Evolutionary conservation across 2,329 filamentous ascomycete species (phyloP).

Genomic region (Stachybotrys chlorohalonatus): DNA sequence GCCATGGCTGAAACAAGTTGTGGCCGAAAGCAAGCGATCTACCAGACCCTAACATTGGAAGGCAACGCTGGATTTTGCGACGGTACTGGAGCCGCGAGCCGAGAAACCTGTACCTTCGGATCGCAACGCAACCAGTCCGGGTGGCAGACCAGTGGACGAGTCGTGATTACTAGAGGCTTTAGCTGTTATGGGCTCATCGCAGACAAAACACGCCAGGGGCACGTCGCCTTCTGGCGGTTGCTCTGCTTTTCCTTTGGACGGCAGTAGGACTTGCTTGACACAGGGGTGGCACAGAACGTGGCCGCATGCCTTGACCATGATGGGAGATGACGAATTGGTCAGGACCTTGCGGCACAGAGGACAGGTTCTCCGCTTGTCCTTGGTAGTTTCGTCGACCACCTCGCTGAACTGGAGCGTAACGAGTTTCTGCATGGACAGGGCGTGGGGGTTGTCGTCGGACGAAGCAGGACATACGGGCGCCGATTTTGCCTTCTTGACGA

Average conservation of each 20-base stretch:
- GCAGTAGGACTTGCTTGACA: constrained; percentile 71
- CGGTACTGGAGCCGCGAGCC: constrained; percentile 72
- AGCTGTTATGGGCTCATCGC: constrained; percentile 65
- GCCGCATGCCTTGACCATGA: constrained; percentile 79
- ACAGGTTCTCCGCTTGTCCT: constrained; percentile 47
- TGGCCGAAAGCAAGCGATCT: background rate
- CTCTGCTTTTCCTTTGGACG: constrained; percentile 30
- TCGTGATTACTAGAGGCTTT: constrained; percentile 29
- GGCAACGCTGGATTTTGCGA: constrained; percentile 67
- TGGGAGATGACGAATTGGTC: constrained; percentile 72
- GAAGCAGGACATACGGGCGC: constrained; percentile 72
- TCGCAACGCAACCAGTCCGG: constrained; percentile 69
- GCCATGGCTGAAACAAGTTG: too few relatives aligned
- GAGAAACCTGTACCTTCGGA: constrained; percentile 92
- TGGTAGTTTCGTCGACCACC: constrained; percentile 44
- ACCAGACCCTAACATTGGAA: constrained; percentile 62
- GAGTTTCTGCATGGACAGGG: constrained; percentile 69
- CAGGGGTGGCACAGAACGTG: constrained; percentile 86
- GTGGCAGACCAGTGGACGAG: constrained; percentile 48
- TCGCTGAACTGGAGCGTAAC: constrained; percentile 70
- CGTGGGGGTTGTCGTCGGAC: constrained; percentile 54
- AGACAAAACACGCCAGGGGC: constrained; percentile 64
- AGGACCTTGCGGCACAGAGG: constrained; percentile 79
- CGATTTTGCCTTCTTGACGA: constrained; percentile 54
- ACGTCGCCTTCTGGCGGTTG: constrained; percentile 39